A percentile compares a stretch with the other conserved stretches of the same genome.
Evolutionary conservation across 176 grass and related monocot genomes (phyloP).

Genomic region (Echinochloa phyllopogon): DNA sequence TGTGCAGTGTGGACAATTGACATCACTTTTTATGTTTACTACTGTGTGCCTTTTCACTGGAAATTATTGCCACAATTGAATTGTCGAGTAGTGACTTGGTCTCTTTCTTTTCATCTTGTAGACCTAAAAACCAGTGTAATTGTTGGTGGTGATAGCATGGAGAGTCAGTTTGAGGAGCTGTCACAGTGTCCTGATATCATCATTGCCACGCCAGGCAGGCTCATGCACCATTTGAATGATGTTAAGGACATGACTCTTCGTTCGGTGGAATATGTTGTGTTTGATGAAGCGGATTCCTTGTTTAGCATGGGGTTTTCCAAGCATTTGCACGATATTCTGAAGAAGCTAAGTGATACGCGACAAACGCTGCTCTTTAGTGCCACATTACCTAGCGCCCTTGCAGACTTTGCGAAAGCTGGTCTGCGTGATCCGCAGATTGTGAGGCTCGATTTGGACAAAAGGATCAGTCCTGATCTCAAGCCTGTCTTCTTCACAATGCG

Average conservation of each 20-base stretch:
- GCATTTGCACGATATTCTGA: constrained; percentile 78
- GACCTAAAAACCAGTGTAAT: constrained; percentile 84
- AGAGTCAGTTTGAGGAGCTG: constrained; percentile 92
- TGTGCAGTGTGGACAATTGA: background rate
- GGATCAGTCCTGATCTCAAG: constrained; percentile 92
- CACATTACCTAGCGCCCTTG: constrained; percentile 78
- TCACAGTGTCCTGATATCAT: constrained; percentile 94
- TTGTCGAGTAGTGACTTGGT: background rate
- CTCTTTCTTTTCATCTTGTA: constrained; percentile 24
- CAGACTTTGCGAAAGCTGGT: constrained; percentile 93
- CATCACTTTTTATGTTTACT: background rate
- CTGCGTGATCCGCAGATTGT: constrained; percentile 80
- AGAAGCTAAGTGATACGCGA: constrained; percentile 67
- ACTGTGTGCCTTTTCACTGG: background rate
- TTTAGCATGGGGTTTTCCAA: constrained; percentile 78
- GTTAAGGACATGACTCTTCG: constrained; percentile 85
- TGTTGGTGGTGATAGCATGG: constrained; percentile 97
- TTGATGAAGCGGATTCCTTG: constrained; percentile 92
- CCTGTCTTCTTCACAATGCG: constrained; percentile 80
- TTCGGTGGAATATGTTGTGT: constrained; percentile 96
- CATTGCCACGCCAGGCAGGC: constrained; percentile 94
- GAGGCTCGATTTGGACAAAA: constrained; percentile 86
- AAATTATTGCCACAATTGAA: background rate
- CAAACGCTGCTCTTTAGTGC: constrained; percentile 97
- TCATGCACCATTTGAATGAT: constrained; percentile 85